Base-by-base conservation (phyloP, 768 basidiomycete genomes). In the Calocera cornea region DNA sequence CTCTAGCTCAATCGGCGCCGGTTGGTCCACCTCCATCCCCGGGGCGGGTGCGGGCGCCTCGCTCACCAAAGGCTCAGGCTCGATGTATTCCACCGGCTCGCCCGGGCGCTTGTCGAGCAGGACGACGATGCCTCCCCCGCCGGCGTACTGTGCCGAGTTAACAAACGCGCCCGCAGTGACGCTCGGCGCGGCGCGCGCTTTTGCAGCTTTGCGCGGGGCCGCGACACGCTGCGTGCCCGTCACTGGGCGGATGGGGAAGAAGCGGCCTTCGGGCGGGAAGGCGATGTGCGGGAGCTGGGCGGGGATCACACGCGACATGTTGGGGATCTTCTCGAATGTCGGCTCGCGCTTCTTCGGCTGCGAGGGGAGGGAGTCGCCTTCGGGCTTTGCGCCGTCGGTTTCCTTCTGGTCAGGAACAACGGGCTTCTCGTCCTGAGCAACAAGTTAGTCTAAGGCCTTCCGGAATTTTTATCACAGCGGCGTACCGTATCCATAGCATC, bases 241-340 rank as follows among this genome's bases (percentile, higher is more conserved):
- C 70, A 95, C 85, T 0, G 89, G 83, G 38, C 95, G 86, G 17
- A 97, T 89, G 27, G 97, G 97, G 70, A 89, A 87, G 76, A 92
- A 99, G 64, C 93, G 86, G 33, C 86, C 82, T 38, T 87, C 86
- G 12, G 79, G 69, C 0, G 92, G 86, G 83, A 98, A 95, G 60
- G 84, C 82, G 73, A 98, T 84, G 76, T 89, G 85, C n/a, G 84
- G 79, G 31, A 95, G 79, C 75, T 99, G 97, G 0, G 87, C 85
- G 22, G 95, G 91, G 1, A 90, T 92, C 24, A 97, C 95, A 64
- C 97, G 87, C 22, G 92, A 89, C 74, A 97, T 88, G 80, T 99
- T 99, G 24, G 85, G 79, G 12, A 91, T 79, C 68, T 78, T 82
- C 78, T 97, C 92, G 14, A 81, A 88, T 1, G 83, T 77, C 1